Conservation (phyloP, 306 rosid genomes). For the Prunus fruticosa region DNA sequence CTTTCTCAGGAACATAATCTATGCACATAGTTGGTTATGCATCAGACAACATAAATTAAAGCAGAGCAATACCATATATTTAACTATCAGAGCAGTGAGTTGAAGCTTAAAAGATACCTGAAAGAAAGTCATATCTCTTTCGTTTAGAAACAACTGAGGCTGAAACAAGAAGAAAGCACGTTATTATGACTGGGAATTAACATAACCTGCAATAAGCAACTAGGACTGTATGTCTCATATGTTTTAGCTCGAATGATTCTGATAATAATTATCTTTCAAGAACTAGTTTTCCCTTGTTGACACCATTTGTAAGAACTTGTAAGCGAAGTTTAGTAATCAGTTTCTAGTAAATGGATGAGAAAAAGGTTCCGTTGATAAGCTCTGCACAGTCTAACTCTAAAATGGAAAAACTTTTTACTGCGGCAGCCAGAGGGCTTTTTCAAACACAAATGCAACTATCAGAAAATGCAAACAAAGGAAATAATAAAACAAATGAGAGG, state of each 20-base stretch:
- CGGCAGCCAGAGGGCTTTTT: not conserved
- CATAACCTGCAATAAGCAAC: not conserved
- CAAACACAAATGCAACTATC: not conserved
- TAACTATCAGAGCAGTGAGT: conserved; percentile 9
- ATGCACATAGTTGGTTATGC: conserved; percentile 14
- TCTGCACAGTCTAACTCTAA: not conserved
- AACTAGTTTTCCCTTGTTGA: not conserved
- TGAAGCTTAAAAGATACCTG: conserved; percentile 47
- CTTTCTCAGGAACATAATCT: conserved; percentile 84
- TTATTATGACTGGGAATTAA: conserved; percentile 18
- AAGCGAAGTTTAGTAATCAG: not conserved
- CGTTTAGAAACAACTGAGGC: conserved; percentile 68
- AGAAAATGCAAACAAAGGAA: not conserved
- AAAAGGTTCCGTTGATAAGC: not conserved
- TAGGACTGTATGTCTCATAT: not conserved
- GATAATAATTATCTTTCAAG: no score
- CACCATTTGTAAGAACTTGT: not conserved
- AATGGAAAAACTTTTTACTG: not conserved
- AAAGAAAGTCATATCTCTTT: conserved; percentile 82
- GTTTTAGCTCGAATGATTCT: not conserved
- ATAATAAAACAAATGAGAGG: not conserved
- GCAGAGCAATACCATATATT: conserved; percentile 1
- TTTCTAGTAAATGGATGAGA: not conserved
- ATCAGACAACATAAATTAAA: conserved; percentile 10
- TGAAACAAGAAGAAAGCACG: conserved; percentile 40